These are phyloP conservation scores for Penicillium sp. DNA, from an alignment of 2,329 filamentous ascomycete species.

Conservation along the genomic window DNA sequence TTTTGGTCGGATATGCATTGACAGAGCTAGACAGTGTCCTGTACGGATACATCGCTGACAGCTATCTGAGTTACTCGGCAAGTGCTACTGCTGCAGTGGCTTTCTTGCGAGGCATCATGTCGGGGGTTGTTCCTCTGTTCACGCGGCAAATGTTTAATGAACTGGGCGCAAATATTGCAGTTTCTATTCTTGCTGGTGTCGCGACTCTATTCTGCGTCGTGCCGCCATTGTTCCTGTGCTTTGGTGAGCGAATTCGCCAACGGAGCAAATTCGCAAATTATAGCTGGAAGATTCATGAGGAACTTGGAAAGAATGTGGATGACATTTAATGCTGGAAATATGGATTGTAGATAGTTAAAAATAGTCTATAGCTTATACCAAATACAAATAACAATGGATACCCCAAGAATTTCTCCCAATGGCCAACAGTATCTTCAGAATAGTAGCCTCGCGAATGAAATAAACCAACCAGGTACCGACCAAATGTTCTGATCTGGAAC, in stretches of 20 bases:
- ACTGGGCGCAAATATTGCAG: constrained; percentile 45
- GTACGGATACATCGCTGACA: constrained; percentile 51
- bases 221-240: constrained; percentile 43
- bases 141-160: constrained; percentile 45
- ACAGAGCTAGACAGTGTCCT: constrained; percentile 53
- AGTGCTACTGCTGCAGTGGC: constrained; percentile 50
- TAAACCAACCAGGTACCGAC: neutral
- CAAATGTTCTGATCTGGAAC: neutral
- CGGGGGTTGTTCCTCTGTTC: constrained; percentile 48
- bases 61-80: constrained; percentile 50
- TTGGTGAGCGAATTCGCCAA: constrained; percentile 41
- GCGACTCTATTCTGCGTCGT: constrained; percentile 48
- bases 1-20: constrained; percentile 52
- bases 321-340: constrained; percentile 13
- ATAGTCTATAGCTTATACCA: constrained; percentile 1
- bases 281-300: constrained; percentile 32
- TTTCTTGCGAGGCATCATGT: constrained; percentile 45
- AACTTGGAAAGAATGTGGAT: constrained; percentile 28
- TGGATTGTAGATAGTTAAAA: neutral
- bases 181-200: constrained; percentile 45
- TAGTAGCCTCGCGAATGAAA: too few species aligned
- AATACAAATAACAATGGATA: constrained; percentile 8
- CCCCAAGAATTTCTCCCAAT: neutral
- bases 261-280: constrained; percentile 45
- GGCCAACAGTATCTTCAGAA: neutral